Conservation (phyloP, 2,329 filamentous ascomycete species). For the Aspergillus japonicus region DNA sequence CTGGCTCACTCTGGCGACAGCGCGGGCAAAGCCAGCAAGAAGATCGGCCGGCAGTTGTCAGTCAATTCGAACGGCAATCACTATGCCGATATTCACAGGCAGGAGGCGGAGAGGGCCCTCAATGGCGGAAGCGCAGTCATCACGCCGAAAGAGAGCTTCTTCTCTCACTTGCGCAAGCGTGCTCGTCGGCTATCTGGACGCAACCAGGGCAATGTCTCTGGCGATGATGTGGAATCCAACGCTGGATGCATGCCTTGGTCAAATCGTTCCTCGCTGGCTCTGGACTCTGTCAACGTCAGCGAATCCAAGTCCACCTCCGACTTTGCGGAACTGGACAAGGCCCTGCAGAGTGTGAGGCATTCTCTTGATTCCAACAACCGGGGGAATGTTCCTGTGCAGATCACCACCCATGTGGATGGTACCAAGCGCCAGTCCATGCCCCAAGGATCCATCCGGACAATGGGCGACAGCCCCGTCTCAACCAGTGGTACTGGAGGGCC, state of each 20-base stretch:
- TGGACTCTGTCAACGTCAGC: conserved; percentile 60
- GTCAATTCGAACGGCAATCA: conserved; percentile 90
- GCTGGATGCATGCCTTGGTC: conserved; percentile 88
- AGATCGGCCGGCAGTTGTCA: conserved; percentile 91
- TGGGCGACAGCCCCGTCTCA: conserved; percentile 29
- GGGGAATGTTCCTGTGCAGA: conserved; percentile 39
- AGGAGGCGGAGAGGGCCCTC: conserved; percentile 85
- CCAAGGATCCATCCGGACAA: conserved; percentile 31
- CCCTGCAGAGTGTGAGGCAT: conserved; percentile 60
- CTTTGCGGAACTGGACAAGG: conserved; percentile 61
- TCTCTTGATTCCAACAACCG: conserved; percentile 51
- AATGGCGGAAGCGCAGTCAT: conserved; percentile 79
- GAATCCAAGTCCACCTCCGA: conserved; percentile 50
- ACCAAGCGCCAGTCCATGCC: conserved; percentile 44
- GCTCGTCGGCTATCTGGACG: conserved; percentile 89
- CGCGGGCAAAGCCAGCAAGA: conserved; percentile 63
- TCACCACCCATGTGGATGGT: conserved; percentile 32
- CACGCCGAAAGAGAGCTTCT: conserved; percentile 92
- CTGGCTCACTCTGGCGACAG: conserved; percentile 49
- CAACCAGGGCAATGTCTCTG: conserved; percentile 77
- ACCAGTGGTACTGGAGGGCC: conserved; percentile 45
- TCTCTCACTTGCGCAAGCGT: conserved; percentile 92
- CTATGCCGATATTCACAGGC: conserved; percentile 83
- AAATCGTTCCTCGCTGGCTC: conserved; percentile 78
- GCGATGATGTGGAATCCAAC: conserved; percentile 88